A percentile compares a stretch with the other conserved stretches of the same genome.
Conservation (phyloP, 1,284 basidiomycete species). For the Pseudomicrostroma phylloplanum region DNA sequence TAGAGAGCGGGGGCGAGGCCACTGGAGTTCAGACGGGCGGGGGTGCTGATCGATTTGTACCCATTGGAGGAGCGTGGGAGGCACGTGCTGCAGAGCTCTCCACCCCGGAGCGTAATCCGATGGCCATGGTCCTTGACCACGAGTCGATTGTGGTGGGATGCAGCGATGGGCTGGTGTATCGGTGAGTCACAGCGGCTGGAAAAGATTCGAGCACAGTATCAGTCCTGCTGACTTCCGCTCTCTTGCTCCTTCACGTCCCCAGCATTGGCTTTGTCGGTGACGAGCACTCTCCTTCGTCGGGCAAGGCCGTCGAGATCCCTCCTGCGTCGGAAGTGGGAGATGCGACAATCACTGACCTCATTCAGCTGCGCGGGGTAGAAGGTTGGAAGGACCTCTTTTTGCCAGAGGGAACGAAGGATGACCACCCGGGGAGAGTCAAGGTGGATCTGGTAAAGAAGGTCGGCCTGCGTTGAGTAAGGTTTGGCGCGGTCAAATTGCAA, state of each 20-base stretch:
- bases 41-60: slow-evolving; percentile 11
- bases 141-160: slow-evolving; percentile 39
- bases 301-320: background rate
- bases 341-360: slow-evolving; percentile 28
- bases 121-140: slow-evolving; percentile 40
- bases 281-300: slow-evolving; percentile 18
- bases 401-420: slow-evolving; percentile 14
- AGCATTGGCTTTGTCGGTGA: slow-evolving; percentile 35
- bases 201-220: background rate
- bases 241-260: background rate
- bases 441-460: background rate
- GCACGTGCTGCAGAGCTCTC: slow-evolving; percentile 22
- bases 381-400: slow-evolving; percentile 37
- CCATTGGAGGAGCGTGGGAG: slow-evolving; percentile 38
- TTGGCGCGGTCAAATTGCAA: background rate
- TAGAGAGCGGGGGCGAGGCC: too few relatives aligned
- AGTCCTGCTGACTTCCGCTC: background rate
- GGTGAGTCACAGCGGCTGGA: slow-evolving; percentile 5
- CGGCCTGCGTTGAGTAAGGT: background rate
- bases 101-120: slow-evolving; percentile 31
- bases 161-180: slow-evolving; percentile 36
- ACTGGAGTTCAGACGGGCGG: too few relatives aligned
- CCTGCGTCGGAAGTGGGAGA: slow-evolving; percentile 21
- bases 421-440: slow-evolving; percentile 1
- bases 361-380: slow-evolving; percentile 25